These are phyloP conservation scores for Blastomyces silverae DNA, from an alignment of 2,329 filamentous ascomycete species.

Conservation along the genomic window DNA sequence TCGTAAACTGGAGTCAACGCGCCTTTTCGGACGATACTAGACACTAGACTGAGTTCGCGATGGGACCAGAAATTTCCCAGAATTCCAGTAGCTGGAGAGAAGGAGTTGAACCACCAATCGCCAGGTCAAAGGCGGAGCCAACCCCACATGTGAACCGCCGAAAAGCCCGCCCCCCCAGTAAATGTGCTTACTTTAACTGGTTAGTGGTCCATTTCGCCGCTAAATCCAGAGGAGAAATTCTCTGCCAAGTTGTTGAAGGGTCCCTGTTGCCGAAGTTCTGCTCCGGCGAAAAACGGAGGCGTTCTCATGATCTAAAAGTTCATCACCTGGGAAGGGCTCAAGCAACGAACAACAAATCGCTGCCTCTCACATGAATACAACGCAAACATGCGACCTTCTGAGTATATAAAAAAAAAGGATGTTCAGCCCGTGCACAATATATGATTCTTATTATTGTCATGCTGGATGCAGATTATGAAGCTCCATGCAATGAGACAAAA, in stretches of 20 bases:
- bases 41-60: not conserved
- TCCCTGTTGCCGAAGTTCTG: slow-evolving; percentile 9
- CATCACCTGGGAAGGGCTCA: not conserved
- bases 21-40: not conserved
- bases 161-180: not conserved
- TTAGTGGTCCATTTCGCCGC: slow-evolving; percentile 7
- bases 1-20: not conserved
- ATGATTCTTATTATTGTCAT: not conserved
- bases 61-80: slow-evolving; percentile 7
- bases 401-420: not conserved
- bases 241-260: not conserved
- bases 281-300: slow-evolving; percentile 1
- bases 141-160: slow-evolving; percentile 10
- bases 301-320: slow-evolving; percentile 1
- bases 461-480: not conserved
- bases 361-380: slow-evolving; percentile 3
- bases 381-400: not conserved
- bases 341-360: not conserved
- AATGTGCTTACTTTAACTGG: not conserved
- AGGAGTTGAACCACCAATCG: slow-evolving; percentile 6
- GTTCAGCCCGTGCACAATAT: not conserved
- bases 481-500: not conserved
- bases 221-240: not conserved
- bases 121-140: not conserved
- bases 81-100: not conserved